These are phyloP conservation scores for Colletotrichum melonis DNA, from an alignment of 2,329 filamentous ascomycete genomes.

Conservation along the genomic window DNA sequence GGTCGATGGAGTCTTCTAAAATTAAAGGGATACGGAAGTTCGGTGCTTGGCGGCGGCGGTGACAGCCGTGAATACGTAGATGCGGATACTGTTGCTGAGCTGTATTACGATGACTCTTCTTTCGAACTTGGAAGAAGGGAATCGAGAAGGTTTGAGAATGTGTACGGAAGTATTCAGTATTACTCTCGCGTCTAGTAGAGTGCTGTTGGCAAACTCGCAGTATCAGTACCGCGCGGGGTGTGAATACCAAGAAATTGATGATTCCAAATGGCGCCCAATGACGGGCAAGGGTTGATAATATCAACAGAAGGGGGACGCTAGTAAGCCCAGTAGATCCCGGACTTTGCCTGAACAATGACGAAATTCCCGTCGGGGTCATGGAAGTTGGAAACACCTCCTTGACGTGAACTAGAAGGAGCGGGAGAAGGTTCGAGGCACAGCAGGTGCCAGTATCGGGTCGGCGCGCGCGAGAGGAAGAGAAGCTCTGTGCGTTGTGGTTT, in stretches of 20 bases:
- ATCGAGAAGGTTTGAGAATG: neutral
- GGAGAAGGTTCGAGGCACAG: neutral
- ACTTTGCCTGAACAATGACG: neutral
- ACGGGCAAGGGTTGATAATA: neutral
- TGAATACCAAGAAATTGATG: neutral
- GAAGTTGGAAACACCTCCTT: neutral
- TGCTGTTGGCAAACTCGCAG: no score
- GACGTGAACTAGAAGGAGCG: neutral
- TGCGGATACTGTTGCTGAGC: neutral
- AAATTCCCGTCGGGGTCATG: neutral
- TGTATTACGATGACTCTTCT: neutral
- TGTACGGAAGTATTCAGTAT: no score
- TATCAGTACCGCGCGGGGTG: neutral
- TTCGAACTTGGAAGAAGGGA: neutral
- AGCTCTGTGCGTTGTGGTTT: neutral
- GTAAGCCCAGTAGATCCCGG: neutral
- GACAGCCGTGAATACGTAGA: neutral
- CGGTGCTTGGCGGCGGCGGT: constrained; percentile 4
- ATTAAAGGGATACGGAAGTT: constrained; percentile 9
- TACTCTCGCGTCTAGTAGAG: no score
- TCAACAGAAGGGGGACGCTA: no score
- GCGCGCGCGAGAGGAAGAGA: neutral
- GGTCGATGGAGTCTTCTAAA: constrained; percentile 17
- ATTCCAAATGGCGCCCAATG: neutral
- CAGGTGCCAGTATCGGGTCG: constrained; percentile 3